Base-by-base conservation (phyloP, 805 yeast species). In the Starmerella powellii region DNA sequence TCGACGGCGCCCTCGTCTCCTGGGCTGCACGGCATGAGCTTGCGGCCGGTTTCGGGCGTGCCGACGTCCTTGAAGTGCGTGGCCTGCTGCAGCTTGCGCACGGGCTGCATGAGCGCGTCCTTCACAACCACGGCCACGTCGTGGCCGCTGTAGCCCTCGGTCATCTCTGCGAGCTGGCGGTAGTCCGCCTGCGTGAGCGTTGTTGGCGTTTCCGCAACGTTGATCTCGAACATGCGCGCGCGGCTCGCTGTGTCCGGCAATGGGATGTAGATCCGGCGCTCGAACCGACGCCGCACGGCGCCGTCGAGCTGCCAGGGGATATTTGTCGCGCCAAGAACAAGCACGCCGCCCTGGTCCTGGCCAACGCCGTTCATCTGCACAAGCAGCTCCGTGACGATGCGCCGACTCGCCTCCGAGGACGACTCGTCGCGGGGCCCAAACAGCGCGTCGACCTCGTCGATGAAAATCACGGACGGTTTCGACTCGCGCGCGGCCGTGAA, bases 341-440 rank as follows among this genome's bases (percentile, higher is more conserved):
- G 67, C 2, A 91, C 96, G 8, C 98, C 98, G 37, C 72, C 71
- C 1, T 95, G 67, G 59, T 91, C 97, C 59, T 85, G 87, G 13
- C 98, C 98, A 13, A 91, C 98, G 54, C 98, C 98, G 62, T 91
- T 91, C 98, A 91, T 91, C 60, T 91, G 98, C 4, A 91, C 97
- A 54, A 91, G 71, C 42, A 91, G 67, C 60, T 91, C 98, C 0
- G 98, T 91, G 60, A 91, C 88, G 56, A 91, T 88, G 66, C 98
- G 77, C 58, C 98, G 74, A 28, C 87, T 77, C 0, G 98, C 97
- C 61, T 91, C 98, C 50, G 93, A 79, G 60, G 88, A 97, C 36
- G 95, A 95, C 60, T 88, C 97, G 27, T 97, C 97, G 64, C 98
- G 74, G 8, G 95, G 95, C 0, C 97, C 97, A 65, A 97, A 87